Evolutionary conservation across 139 green algal genomes (phyloP).

Genomic region (Nannochloris sp.): DNA sequence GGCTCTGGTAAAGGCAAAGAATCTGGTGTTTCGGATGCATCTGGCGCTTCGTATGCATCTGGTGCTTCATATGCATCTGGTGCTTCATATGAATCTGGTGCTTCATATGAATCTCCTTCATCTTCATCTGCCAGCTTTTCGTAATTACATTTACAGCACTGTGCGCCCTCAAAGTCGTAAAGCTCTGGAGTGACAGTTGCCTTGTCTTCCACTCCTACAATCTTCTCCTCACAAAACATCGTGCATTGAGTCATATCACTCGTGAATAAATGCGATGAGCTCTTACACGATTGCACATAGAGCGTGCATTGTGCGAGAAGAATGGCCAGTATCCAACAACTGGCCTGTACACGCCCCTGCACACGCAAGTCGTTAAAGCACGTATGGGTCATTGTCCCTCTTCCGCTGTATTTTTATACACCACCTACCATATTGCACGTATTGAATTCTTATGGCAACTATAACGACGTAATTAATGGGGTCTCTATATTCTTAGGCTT

Average conservation of each 20-base stretch:
- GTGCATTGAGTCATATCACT: not conserved
- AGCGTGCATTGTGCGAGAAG: not conserved
- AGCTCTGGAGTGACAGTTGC: not conserved
- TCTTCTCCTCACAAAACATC: slow-evolving; percentile 2
- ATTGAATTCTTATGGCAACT: not conserved
- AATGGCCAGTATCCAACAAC: not conserved
- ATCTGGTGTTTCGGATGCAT: not conserved
- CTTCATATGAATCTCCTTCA: not conserved
- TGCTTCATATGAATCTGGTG: not conserved
- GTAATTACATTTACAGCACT: slow-evolving; percentile 8
- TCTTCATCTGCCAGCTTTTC: not conserved
- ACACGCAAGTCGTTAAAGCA: no score
- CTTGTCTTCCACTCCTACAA: not conserved
- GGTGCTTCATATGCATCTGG: not conserved
- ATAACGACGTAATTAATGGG: not conserved
- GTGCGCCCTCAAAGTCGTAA: not conserved
- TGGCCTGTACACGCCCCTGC: not conserved
- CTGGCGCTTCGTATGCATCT: not conserved
- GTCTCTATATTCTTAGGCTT: not conserved
- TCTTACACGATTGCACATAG: not conserved
- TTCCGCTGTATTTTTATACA: not conserved
- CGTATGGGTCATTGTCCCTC: not conserved
- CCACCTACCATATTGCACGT: not conserved
- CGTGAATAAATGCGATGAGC: not conserved
- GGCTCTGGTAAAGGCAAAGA: not conserved